A percentile compares a stretch with the other conserved stretches of the same genome.
These are phyloP conservation scores for Colletotrichum australisinense DNA, from an alignment of 2,329 filamentous ascomycete species.

Conservation along the genomic window DNA sequence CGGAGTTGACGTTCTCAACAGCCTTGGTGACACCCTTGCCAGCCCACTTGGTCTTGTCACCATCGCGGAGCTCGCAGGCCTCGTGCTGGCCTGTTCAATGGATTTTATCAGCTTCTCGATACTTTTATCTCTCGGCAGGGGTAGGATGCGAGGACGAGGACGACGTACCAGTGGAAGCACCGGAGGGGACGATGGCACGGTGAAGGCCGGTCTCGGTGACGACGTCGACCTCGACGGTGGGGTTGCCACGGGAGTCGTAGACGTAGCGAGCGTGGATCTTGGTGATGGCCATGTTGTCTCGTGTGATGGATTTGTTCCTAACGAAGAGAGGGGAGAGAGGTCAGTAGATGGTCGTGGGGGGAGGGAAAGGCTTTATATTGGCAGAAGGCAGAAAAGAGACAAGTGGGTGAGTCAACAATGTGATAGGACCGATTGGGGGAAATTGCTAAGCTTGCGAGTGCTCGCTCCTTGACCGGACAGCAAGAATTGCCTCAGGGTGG, in stretches of 20 bases:
- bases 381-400: slow-evolving; percentile 21
- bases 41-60: slow-evolving; percentile 86
- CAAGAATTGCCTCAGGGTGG: slow-evolving; percentile 36
- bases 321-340: slow-evolving; percentile 6
- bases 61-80: slow-evolving; percentile 90
- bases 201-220: slow-evolving; percentile 93
- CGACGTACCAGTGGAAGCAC: slow-evolving; percentile 85
- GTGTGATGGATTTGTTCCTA: slow-evolving; percentile 27
- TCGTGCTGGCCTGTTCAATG: slow-evolving; percentile 79
- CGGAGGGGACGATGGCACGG: slow-evolving; percentile 93
- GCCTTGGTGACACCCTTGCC: slow-evolving; percentile 91
- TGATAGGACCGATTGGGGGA: slow-evolving; percentile 35
- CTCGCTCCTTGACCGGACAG: slow-evolving; percentile 33
- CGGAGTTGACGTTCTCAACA: slow-evolving; percentile 85
- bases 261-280: slow-evolving; percentile 94
- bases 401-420: slow-evolving; percentile 35
- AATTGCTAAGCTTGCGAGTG: slow-evolving; percentile 34
- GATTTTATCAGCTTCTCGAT: slow-evolving; percentile 43
- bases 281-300: slow-evolving; percentile 83
- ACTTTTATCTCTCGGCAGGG: slow-evolving; percentile 33
- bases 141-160: slow-evolving; percentile 31
- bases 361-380: slow-evolving; percentile 32
- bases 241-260: slow-evolving; percentile 99
- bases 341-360: slow-evolving; percentile 16
- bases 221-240: slow-evolving; percentile 95